Conservation (phyloP, 2,329 filamentous ascomycete species). For the Bipolaris victoriae region DNA sequence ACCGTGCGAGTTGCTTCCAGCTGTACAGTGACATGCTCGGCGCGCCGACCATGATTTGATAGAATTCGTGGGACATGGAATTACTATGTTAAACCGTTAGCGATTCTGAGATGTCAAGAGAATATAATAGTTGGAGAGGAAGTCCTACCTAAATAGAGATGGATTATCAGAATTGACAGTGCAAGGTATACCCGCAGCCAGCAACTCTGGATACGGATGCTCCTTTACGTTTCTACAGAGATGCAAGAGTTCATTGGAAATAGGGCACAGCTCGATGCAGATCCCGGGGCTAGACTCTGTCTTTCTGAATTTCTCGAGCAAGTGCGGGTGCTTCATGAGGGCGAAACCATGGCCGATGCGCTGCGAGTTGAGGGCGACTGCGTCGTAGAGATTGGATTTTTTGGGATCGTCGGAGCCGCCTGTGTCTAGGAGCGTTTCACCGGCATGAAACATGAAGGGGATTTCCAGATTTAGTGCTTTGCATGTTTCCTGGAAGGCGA, state of each 20-base stretch:
- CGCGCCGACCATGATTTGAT: slow-evolving; percentile 74
- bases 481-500: slow-evolving; percentile 64
- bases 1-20: slow-evolving; percentile 67
- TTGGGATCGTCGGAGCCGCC: slow-evolving; percentile 64
- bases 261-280: slow-evolving; percentile 77
- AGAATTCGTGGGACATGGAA: slow-evolving; percentile 76
- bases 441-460: slow-evolving; percentile 78
- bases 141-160: slow-evolving; percentile 65
- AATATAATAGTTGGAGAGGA: too few relatives aligned
- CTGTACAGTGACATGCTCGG: slow-evolving; percentile 70
- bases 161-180: slow-evolving; percentile 78
- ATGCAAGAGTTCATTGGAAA: slow-evolving; percentile 77
- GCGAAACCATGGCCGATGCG: slow-evolving; percentile 78
- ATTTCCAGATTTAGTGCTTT: slow-evolving; percentile 59
- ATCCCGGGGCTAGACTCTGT: slow-evolving; percentile 48
- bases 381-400: slow-evolving; percentile 70
- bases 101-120: too few relatives aligned
- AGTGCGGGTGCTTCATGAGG: slow-evolving; percentile 65
- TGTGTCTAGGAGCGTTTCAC: slow-evolving; percentile 70
- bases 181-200: slow-evolving; percentile 76
- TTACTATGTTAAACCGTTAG: slow-evolving; percentile 48
- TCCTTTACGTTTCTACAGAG: slow-evolving; percentile 69
- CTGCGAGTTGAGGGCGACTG: slow-evolving; percentile 68
- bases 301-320: slow-evolving; percentile 68
- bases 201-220: slow-evolving; percentile 70